Conservation (phyloP, 495 filamentous ascomycete species). For the Clohesyomyces aquaticus region DNA sequence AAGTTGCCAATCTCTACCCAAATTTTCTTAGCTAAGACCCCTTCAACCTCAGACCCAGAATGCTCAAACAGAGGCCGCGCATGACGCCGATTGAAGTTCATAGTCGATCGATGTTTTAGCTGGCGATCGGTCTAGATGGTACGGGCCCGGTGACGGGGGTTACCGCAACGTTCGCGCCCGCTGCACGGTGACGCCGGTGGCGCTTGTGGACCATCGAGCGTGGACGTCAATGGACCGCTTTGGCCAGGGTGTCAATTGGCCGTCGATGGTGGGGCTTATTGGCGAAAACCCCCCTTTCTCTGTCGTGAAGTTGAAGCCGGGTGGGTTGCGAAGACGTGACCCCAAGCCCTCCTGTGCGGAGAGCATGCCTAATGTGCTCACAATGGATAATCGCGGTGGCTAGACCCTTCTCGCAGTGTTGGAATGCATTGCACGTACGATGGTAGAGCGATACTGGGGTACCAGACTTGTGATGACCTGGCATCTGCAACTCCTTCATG, state of each 20-base stretch:
- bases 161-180: conserved; percentile 22
- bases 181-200: conserved; percentile 29
- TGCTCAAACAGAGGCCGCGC: background rate
- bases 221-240: background rate
- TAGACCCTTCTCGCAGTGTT: too few species aligned
- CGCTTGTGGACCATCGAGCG: conserved; percentile 5
- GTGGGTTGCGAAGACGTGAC: too few species aligned
- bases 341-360: too few species aligned
- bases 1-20: background rate
- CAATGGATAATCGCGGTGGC: too few species aligned
- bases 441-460: too few species aligned
- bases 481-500: too few species aligned
- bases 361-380: too few species aligned
- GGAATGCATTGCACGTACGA: too few species aligned
- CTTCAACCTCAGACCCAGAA: background rate
- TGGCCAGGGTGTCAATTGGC: background rate
- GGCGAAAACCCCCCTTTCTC: too few species aligned
- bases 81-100: background rate
- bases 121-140: conserved; percentile 19
- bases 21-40: background rate
- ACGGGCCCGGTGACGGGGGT: background rate
- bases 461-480: too few species aligned
- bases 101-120: conserved; percentile 29
- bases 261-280: background rate
- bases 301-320: too few species aligned